Evolutionary conservation across 257 asterid genomes (phyloP).

Genomic region (Catharanthus roseus): DNA sequence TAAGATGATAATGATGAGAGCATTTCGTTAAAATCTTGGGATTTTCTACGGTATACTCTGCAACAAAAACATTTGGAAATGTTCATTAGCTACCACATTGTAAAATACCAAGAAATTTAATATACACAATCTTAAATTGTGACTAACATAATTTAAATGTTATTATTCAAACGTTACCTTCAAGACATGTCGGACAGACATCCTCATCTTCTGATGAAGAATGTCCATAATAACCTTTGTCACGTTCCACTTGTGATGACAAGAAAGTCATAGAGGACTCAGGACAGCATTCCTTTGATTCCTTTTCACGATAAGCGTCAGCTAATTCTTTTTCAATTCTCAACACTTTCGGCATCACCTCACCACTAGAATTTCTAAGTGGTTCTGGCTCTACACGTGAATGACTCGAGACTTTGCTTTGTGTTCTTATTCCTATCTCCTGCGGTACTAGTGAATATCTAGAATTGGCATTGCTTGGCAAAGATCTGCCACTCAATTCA

Average conservation of each 20-base stretch:
- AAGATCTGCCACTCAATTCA: conserved; percentile 5
- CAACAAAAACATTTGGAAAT: not conserved
- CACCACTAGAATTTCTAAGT: conserved; percentile 10
- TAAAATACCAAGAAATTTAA: not conserved
- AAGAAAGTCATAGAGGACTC: conserved; percentile 18
- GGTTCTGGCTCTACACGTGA: conserved; percentile 31
- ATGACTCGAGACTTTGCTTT: conserved; percentile 21
- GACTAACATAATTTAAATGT: no score
- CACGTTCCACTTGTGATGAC: conserved; percentile 10
- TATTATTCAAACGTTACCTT: conserved; percentile 34
- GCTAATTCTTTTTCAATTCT: conserved; percentile 3
- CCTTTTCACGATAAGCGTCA: conserved; percentile 4
- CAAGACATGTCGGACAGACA: conserved; percentile 65
- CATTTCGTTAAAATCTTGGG: conserved; percentile 50
- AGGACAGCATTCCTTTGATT: conserved; percentile 9
- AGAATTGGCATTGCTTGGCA: conserved; percentile 11
- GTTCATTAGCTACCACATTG: not conserved
- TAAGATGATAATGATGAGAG: conserved; percentile 59
- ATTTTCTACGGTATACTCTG: conserved; percentile 55
- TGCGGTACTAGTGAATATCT: conserved; percentile 13
- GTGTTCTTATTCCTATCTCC: conserved; percentile 11
- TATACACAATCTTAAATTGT: not conserved
- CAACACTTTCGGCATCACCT: conserved; percentile 2
- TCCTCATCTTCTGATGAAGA: conserved; percentile 36
- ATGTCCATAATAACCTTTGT: conserved; percentile 6